Conservation (phyloP, 805 yeast species). For the Lachancea quebecensis region DNA sequence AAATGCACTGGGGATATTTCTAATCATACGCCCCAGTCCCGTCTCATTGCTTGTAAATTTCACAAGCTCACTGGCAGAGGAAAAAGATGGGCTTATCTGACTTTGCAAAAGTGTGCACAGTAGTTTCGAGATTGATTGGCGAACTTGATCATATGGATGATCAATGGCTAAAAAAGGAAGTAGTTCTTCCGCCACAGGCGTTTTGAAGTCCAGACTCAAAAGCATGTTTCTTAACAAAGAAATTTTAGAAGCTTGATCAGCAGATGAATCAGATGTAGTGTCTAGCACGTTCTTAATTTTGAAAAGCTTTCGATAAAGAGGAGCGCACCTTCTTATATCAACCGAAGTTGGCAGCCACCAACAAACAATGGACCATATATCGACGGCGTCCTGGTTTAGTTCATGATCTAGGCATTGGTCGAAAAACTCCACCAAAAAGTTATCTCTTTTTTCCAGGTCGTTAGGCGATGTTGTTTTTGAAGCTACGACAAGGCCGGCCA, state of each 20-base stretch:
- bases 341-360: constrained; percentile 67
- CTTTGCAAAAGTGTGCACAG: constrained; percentile 32
- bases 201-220: constrained; percentile 48
- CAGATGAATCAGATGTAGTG: constrained; percentile 51
- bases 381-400: constrained; percentile 64
- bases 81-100: constrained; percentile 20
- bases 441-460: constrained; percentile 37
- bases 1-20: constrained; percentile 29
- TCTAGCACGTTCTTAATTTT: constrained; percentile 39
- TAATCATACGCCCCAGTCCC: constrained; percentile 34
- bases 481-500: constrained; percentile 54
- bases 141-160: constrained; percentile 68
- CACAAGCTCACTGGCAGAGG: constrained; percentile 11
- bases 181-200: constrained; percentile 41
- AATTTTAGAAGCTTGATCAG: constrained; percentile 52
- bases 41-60: constrained; percentile 12
- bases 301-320: constrained; percentile 39
- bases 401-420: constrained; percentile 44
- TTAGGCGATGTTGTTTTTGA: constrained; percentile 37
- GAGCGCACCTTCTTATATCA: constrained; percentile 61
- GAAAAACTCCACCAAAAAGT: constrained; percentile 40
- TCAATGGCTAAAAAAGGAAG: constrained; percentile 39
- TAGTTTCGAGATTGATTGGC: constrained; percentile 59
- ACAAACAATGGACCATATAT: constrained; percentile 68
- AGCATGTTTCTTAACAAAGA: constrained; percentile 46